Evolutionary conservation across 2,329 filamentous ascomycete genomes (phyloP).

Genomic region (Pezicula rhizophila): DNA sequence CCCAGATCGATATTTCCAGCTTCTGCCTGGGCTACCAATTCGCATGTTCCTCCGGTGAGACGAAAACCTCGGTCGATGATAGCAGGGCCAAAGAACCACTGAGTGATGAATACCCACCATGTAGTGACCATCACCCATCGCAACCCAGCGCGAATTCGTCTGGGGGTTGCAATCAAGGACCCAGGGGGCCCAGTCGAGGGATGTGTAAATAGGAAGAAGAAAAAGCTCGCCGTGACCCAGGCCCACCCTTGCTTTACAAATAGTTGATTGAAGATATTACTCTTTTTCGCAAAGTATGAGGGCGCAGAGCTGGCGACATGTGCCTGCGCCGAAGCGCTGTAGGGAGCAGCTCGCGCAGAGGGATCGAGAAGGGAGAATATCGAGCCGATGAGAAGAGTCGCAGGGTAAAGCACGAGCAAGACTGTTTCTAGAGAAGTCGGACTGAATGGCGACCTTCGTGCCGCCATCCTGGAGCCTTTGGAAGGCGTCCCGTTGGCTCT

Average conservation of each 20-base stretch:
- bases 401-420: constrained; percentile 66
- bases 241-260: constrained; percentile 96
- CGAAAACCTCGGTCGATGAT: constrained; percentile 86
- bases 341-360: constrained; percentile 55
- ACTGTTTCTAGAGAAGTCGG: constrained; percentile 63
- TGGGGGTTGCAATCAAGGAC: constrained; percentile 33
- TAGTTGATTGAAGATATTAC: constrained; percentile 83
- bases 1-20: constrained; percentile 40
- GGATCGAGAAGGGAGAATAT: constrained; percentile 76
- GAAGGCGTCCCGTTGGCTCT: constrained; percentile 4
- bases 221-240: constrained; percentile 76
- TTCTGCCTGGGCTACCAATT: constrained; percentile 45
- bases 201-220: constrained; percentile 63
- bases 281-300: constrained; percentile 89
- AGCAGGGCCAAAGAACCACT: constrained; percentile 92
- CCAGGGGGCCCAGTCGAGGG: constrained; percentile 43
- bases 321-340: constrained; percentile 56
- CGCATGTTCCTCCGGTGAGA: constrained; percentile 82
- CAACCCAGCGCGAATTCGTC: constrained; percentile 51
- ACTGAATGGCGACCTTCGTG: constrained; percentile 47
- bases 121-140: constrained; percentile 69
- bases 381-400: constrained; percentile 73
- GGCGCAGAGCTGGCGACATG: constrained; percentile 57
- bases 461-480: constrained; percentile 10
- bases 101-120: constrained; percentile 82